Conservation (phyloP, 768 basidiomycete species). For the Collybia sordida region DNA sequence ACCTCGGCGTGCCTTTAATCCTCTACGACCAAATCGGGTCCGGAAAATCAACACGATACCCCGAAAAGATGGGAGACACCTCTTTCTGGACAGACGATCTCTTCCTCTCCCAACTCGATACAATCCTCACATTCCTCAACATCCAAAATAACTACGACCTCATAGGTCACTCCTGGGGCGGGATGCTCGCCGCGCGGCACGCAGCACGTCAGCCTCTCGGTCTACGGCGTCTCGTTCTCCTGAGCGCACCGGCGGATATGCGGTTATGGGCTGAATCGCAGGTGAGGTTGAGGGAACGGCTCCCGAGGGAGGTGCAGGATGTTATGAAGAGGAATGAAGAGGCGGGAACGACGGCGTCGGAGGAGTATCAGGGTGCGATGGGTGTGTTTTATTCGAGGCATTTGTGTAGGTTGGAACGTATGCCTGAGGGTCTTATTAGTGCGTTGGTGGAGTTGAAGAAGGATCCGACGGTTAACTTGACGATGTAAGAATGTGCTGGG, state of each 20-base stretch:
- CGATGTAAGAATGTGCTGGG: conserved; percentile 36
- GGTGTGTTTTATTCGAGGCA: conserved; percentile 39
- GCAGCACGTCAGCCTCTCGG: conserved; percentile 41
- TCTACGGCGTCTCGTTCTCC: conserved; percentile 43
- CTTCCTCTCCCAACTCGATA: conserved; percentile 50
- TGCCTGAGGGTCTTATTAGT: conserved; percentile 36
- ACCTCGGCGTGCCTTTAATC: conserved; percentile 24
- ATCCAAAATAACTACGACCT: conserved; percentile 44
- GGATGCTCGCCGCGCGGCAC: conserved; percentile 45
- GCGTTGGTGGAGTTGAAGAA: conserved; percentile 33
- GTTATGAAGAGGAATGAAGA: conserved; percentile 43
- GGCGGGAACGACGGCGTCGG: conserved; percentile 37
- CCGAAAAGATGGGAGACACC: conserved; percentile 35
- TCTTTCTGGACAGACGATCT: conserved; percentile 53
- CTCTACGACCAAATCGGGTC: conserved; percentile 58
- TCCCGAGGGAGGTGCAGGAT: conserved; percentile 42
- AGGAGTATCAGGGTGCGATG: conserved; percentile 46
- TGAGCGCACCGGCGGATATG: conserved; percentile 44
- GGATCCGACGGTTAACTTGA: conserved; percentile 47
- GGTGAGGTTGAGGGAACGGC: conserved; percentile 25
- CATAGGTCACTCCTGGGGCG: conserved; percentile 53
- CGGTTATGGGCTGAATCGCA: conserved; percentile 32
- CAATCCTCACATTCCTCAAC: conserved; percentile 41
- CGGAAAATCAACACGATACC: conserved; percentile 54
- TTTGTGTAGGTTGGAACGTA: conserved; percentile 43